Base-by-base conservation (phyloP, 345 rosid genomes). In the Pugionium dolabratum region DNA sequence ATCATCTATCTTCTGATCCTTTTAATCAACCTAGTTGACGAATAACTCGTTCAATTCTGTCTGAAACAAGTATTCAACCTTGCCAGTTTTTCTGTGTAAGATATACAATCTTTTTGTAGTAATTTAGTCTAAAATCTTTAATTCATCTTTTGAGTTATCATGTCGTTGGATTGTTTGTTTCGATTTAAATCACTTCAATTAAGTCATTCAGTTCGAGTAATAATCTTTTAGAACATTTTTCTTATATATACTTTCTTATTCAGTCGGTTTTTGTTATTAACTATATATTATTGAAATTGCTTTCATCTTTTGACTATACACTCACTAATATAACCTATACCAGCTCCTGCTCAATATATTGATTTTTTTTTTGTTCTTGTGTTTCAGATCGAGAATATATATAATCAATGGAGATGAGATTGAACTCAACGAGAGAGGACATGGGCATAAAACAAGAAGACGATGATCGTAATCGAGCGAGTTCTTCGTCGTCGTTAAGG, bases 401-500 rank as follows among this genome's bases (percentile, higher is more conserved):
- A 32, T 26, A 44, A 11, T 35, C 5, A 42, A 9, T 42, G 5
- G 45, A 45, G 36, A 71, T 54, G 64, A 54, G 69, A 47, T 39
- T 11, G 10, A 62, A 54, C 49, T 31, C 18, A 18, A 18, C 70
- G 9, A 55, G 56, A 29, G 72, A 44, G 10, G 55, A 56, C 26
- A 46, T 47, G 18, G 42, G 36, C 9, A 31, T 41, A 8, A 71
- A 63, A 48, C 45, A 58, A 64, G 76, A 72, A 64, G 54, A 25
- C 2, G 1, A 52, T 50, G 9, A 54, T 18, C 56, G 31, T 7
- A 7, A 46, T 7, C 45, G 35, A 37, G 1, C 57, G 1, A 64
- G 53, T 32, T 71, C 37, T 26, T 48, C 42, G 10, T 71, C 58
- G 4, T 48, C 26, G 39, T 62, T 68, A 27, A 80, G 85, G 43